These are phyloP conservation scores for Boletellus emodensis DNA, from an alignment of 768 basidiomycete species.

Conservation along the genomic window DNA sequence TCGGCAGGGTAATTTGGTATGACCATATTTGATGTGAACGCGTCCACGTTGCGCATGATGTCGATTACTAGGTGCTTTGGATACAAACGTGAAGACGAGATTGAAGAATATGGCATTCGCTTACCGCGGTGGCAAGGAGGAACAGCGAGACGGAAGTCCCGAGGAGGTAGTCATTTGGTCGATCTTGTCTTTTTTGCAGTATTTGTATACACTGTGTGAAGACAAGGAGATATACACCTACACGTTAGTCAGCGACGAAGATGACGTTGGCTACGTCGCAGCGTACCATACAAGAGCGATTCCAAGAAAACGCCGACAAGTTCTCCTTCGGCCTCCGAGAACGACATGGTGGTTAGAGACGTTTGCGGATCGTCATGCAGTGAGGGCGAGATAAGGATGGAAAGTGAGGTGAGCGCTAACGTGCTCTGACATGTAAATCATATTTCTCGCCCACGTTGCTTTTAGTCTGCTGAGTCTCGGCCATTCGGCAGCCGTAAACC, in stretches of 20 bases:
- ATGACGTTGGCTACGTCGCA: neutral
- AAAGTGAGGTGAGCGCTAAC: neutral
- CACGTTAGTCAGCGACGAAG: neutral
- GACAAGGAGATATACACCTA: neutral
- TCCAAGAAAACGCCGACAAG: conserved; percentile 2
- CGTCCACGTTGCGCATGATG: conserved; percentile 2
- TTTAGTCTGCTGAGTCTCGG: neutral
- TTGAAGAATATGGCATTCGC: neutral
- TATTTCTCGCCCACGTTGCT: neutral
- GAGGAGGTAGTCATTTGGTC: neutral
- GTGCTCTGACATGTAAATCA: neutral
- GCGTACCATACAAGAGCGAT: neutral
- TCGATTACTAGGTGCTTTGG: neutral
- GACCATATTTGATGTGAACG: neutral
- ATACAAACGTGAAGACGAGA: no score
- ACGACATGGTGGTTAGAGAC: neutral
- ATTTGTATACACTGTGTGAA: neutral
- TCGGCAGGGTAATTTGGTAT: neutral
- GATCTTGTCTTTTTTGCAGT: neutral
- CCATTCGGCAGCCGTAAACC: no score
- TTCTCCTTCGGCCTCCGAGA: neutral
- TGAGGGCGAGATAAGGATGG: neutral
- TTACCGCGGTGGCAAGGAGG: neutral
- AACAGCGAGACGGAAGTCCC: neutral
- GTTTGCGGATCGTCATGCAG: neutral